Conservation (phyloP, 768 basidiomycete species). For the Leccinum olivaceopallidum region DNA sequence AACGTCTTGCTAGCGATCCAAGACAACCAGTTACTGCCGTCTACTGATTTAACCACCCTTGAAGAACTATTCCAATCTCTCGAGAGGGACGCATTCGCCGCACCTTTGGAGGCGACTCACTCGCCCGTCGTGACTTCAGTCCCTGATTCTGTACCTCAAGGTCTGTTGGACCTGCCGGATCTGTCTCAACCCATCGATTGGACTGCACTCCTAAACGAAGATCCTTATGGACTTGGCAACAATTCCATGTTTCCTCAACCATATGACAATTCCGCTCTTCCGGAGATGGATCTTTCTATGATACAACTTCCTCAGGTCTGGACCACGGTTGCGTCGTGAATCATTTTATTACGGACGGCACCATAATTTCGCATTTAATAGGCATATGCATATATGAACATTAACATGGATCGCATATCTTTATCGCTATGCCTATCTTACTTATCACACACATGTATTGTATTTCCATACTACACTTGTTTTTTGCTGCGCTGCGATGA, state of each 20-base stretch:
- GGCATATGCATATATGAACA: not conserved
- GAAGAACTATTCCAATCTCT: constrained; percentile 6
- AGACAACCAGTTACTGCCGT: not conserved
- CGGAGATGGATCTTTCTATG: constrained; percentile 11
- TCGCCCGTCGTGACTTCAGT: not conserved
- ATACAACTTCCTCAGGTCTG: constrained; percentile 8
- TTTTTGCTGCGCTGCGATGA: not conserved
- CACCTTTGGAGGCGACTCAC: not conserved
- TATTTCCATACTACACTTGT: not conserved
- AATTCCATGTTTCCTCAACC: not conserved
- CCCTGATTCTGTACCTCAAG: not conserved
- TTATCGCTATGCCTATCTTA: not conserved
- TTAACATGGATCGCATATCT: not conserved
- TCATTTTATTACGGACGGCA: not conserved
- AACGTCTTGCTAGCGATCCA: not conserved
- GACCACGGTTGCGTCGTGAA: not conserved
- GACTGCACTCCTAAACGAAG: constrained; percentile 10
- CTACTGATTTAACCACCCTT: not conserved
- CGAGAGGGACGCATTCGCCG: not conserved
- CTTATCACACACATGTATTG: not conserved
- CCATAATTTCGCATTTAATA: not conserved
- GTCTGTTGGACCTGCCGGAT: not conserved
- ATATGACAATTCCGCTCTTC: not conserved
- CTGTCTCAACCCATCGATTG: constrained; percentile 13
- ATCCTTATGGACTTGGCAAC: not conserved